Conservation (phyloP, 2,329 filamentous ascomycete species). For the Colletotrichum sublineola region DNA sequence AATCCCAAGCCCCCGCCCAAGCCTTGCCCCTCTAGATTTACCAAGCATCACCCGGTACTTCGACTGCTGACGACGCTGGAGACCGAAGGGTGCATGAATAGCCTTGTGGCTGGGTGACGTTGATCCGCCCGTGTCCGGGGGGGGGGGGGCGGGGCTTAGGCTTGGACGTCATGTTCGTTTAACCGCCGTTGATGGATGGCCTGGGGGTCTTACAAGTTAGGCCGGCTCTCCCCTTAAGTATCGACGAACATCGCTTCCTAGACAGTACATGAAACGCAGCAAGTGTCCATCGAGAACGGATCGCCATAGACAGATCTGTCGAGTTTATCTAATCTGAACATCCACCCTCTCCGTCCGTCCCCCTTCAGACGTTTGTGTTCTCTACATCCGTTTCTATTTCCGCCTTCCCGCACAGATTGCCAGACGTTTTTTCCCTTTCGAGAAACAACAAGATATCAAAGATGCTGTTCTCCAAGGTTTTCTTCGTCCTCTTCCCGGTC, state of each 20-base stretch:
- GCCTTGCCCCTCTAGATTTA: background rate
- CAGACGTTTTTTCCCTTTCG: background rate
- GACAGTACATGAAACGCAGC: slow-evolving; percentile 29
- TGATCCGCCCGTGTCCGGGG: slow-evolving; percentile 29
- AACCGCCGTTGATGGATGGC: slow-evolving; percentile 2
- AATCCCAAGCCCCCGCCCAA: background rate
- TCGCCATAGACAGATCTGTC: slow-evolving; percentile 5
- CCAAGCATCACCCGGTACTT: background rate
- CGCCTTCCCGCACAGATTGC: background rate
- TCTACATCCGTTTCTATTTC: slow-evolving; percentile 12
- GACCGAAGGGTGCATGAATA: slow-evolving; percentile 39
- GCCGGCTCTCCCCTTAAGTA: slow-evolving; percentile 38
- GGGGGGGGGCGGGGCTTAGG: slow-evolving; percentile 13
- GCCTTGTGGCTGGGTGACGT: slow-evolving; percentile 21
- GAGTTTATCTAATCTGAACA: slow-evolving; percentile 23
- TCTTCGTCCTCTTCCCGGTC: slow-evolving; percentile 44
- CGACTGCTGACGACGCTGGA: slow-evolving; percentile 12
- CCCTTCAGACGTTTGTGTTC: background rate
- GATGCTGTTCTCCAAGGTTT: slow-evolving; percentile 45
- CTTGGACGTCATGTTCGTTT: slow-evolving; percentile 35
- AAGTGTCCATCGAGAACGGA: background rate
- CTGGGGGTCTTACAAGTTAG: background rate
- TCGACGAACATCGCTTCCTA: slow-evolving; percentile 17
- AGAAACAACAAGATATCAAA: slow-evolving; percentile 19
- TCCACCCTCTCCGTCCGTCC: background rate